Conservation (phyloP, 225 moss, liverwort and hornwort genomes). For the Thuidium tamariscinum region DNA sequence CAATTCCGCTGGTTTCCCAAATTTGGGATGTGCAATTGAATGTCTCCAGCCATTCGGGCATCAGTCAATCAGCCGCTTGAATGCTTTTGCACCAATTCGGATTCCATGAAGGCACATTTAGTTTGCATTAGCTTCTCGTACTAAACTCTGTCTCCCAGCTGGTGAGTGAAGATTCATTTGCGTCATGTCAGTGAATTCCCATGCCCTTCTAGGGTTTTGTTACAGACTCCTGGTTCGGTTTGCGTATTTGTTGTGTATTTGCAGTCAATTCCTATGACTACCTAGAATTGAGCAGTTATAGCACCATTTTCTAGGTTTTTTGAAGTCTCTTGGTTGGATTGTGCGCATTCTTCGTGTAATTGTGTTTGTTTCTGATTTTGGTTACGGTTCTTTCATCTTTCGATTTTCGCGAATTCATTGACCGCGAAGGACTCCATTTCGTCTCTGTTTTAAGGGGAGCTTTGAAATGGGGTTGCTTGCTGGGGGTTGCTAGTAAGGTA, state of each 20-base stretch:
- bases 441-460: neutral
- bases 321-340: neutral
- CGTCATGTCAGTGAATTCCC: neutral
- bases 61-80: neutral
- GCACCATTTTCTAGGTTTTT: neutral
- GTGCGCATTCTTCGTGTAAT: neutral
- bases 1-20: neutral
- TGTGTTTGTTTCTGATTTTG: neutral
- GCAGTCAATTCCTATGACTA: neutral
- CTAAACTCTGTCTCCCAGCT: neutral
- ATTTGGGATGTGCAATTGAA: neutral
- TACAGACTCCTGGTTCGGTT: neutral
- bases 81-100: neutral
- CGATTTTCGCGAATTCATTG: neutral
- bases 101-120: neutral
- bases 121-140: neutral
- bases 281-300: neutral
- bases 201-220: neutral
- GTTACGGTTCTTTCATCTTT: too few relatives aligned
- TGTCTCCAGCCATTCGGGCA: neutral
- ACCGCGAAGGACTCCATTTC: neutral
- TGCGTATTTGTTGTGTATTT: neutral
- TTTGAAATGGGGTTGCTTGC: neutral
- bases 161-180: slow-evolving; percentile 3
- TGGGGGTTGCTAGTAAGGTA: neutral